Evolutionary conservation across 1,139 yeast species (phyloP), one percentile per base, ranked within the genome.

Genomic region (Hansenula anomala): DNA sequence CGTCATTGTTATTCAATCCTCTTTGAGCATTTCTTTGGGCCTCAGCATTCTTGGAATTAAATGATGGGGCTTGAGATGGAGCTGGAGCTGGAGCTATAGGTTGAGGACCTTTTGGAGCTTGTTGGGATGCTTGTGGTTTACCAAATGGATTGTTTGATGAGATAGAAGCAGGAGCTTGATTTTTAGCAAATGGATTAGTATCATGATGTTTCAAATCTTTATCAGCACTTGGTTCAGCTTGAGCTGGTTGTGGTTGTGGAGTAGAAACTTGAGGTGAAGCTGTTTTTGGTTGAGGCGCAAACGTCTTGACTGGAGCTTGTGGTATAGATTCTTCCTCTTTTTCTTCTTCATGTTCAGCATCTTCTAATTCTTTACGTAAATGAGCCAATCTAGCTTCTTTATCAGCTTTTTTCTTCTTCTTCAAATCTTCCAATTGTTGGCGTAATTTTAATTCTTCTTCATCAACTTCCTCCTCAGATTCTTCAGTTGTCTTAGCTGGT

Each of bases 361-460:
- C 52, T 25, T 48, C 51, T n/a, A 51, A 36, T 28, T 52, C 46
- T 33, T 44, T 47, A 36, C 51, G 51, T 10, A 51, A 34, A 28
- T 46, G 41, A 36, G 55, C 46, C 36, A 45, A 37, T 61, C 68
- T 32, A 63, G 74, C 43, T 61, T 73, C 42, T 60, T 71, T 39
- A 59, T 65, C 52, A 7, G 47, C 48, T 36, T 47, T 51, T 40
- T 48, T 53, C 35, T 51, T 53, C 35, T 40, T 31, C 27, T 44
- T 48, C 34, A 50, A 30, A 11, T 52, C 52, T 28, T 44, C 52
- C 2, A 51, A 39, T 30, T 47, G 52, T 29, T 44, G 39, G 28
- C 51, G 51, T 9, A 51, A 37, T 28, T 38, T 39, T 23, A 31
- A 36, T 30, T 51, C 55, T 22, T 51, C 55, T 23, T 51, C 55